Conservation (phyloP, 163 green algal genomes). For the Volvox carteri region DNA sequence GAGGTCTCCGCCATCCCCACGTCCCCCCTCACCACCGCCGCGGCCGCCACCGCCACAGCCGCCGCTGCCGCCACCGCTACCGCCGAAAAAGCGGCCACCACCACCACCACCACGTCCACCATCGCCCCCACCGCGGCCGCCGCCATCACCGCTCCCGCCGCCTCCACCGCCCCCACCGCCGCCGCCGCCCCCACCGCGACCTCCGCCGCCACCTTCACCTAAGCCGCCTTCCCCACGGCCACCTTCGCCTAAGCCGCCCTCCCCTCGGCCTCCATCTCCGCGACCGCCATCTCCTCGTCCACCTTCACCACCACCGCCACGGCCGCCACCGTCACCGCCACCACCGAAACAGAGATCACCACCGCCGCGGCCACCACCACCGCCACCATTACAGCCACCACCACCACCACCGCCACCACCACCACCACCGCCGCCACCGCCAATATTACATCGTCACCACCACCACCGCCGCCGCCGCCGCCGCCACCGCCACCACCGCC, state of each 20-base stretch:
- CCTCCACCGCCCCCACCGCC: background rate
- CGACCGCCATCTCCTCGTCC: background rate
- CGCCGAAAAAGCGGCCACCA: background rate
- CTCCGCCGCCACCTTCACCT: background rate
- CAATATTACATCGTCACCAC: background rate
- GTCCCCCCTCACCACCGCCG: background rate
- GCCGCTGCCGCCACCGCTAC: background rate
- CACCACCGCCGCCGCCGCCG: background rate
- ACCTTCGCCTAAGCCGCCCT: background rate
- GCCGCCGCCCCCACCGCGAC: background rate
- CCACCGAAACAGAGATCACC: background rate
- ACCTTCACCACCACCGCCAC: background rate
- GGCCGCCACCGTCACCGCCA: background rate
- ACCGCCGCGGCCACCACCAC: background rate
- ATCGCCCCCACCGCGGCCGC: background rate
- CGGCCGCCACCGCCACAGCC: background rate
- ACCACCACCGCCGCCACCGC: background rate
- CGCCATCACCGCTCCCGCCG: background rate
- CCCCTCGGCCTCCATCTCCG: background rate
- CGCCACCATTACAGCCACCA: background rate
- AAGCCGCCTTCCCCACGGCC: background rate
- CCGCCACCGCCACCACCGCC: background rate
- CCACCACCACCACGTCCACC: background rate
- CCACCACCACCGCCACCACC: background rate
- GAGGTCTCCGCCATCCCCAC: background rate